Evolutionary conservation across 1,284 basidiomycete species (phyloP).

Genomic region (Ganoderma multipileum): DNA sequence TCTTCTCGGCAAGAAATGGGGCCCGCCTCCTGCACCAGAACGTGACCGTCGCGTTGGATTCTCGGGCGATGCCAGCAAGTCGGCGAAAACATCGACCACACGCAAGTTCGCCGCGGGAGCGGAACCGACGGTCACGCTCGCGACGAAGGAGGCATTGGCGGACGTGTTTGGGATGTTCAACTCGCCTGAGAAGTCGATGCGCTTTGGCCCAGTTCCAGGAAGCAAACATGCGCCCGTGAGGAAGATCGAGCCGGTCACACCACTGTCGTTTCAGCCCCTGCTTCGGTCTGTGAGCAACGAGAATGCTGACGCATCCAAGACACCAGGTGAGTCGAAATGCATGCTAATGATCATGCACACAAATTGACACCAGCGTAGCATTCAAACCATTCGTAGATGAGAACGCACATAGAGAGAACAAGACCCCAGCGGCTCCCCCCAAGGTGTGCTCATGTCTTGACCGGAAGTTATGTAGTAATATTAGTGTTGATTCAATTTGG

Average conservation of each 20-base stretch:
- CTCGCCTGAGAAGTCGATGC: constrained; percentile 80
- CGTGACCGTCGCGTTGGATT: constrained; percentile 52
- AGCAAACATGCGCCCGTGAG: constrained; percentile 75
- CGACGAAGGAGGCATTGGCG: constrained; percentile 90
- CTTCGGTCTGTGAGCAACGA: constrained; percentile 37
- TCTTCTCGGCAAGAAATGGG: constrained; percentile 82
- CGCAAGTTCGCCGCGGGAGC: constrained; percentile 35
- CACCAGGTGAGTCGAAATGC: constrained; percentile 40
- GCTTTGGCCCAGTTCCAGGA: constrained; percentile 51
- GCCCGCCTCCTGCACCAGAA: constrained; percentile 62
- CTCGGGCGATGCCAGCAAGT: constrained; percentile 58
- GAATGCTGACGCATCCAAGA: constrained; percentile 46
- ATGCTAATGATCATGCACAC: not conserved
- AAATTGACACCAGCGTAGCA: constrained; percentile 25
- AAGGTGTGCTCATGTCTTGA: constrained; percentile 46
- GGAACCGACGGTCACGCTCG: constrained; percentile 79
- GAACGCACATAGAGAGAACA: constrained; percentile 54
- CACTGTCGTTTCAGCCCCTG: constrained; percentile 32
- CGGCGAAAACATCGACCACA: constrained; percentile 42
- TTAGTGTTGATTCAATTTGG: not conserved
- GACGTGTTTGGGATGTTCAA: constrained; percentile 96
- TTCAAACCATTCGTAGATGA: constrained; percentile 63
- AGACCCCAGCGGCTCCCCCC: constrained; percentile 47
- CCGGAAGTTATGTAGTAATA: not conserved
- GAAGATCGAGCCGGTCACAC: constrained; percentile 58